phyloP scores from a whole-genome alignment of 805 yeast genomes.

The Saturnispora halmiae region DNA sequence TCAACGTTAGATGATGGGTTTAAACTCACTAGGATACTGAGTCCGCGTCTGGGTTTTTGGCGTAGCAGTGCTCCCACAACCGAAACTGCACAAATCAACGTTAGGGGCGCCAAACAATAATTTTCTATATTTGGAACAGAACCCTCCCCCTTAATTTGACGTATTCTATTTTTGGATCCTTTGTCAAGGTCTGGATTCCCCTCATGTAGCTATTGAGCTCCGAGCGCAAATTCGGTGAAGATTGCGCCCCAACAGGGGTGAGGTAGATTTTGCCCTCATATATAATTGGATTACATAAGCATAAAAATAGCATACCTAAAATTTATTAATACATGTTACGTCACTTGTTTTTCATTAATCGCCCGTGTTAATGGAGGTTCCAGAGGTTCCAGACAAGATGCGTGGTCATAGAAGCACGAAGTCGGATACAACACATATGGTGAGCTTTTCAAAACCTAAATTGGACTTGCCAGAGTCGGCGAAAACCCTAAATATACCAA shows the following conservation, averaged over 20 bases:
- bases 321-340: no score
- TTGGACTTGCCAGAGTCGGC: background rate
- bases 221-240: no score
- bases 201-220: no score
- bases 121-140: background rate
- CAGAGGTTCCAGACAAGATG: background rate
- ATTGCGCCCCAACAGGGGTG: no score
- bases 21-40: background rate
- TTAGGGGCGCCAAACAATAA: background rate
- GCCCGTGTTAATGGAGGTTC: background rate
- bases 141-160: no score
- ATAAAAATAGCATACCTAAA: no score
- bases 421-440: conserved; percentile 1
- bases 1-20: background rate
- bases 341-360: background rate
- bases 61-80: background rate
- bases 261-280: no score
- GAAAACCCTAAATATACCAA: background rate
- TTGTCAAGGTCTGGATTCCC: no score
- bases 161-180: no score
- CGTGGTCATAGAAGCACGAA: conserved; percentile 4
- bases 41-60: background rate
- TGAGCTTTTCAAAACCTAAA: background rate
- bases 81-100: conserved; percentile 4
- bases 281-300: no score